Base-by-base conservation (phyloP, 2,329 filamentous ascomycete species). In the Xylariaceae sp. region DNA sequence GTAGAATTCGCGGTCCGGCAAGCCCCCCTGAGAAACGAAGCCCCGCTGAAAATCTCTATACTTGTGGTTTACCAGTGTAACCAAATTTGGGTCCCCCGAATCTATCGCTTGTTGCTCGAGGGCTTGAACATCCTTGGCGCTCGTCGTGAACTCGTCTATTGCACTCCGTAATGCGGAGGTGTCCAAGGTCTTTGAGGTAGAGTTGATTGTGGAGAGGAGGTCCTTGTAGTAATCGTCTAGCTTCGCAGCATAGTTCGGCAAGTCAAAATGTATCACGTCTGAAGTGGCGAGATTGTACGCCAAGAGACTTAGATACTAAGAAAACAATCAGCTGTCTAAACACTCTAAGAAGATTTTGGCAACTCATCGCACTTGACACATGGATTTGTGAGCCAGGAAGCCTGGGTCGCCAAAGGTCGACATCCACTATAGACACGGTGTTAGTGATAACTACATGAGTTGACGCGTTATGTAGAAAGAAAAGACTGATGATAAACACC, bases 321-420 rank as follows among this genome's bases (percentile, higher is more conserved):
- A 20, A 23, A 18, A 41, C 23, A 29, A 46, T 60, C 32, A 59
- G 54, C 12, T n/a, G 52, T 20, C 48, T 54, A 21, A 10, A 12
- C 23, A 3, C 20, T 2, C 40, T 23, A 20, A 40, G 10, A 26
- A 18, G 2, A 40, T 23, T 32, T 23, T 42, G 20, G 12, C 0
- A 48, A 19, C 46, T 2, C 20, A 23, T 14, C 48, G 79, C 46
- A 87, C 70, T 65, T 83, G 84, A 1, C 85, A 77, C 56, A 81
- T 77, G 1, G 86, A 77, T 7, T 79, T 71, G 59, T 89, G 87
- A 41, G 86, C 82, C n/a, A 82, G 76, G 48, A 83, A 85, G 0
- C 76, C 79, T 1, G 81, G 80, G 62, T 96, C 91, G 3, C 90
- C 90, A 63, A 85, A 91, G 2, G 78, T 87, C 14, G 87, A 81